Base-by-base conservation (phyloP, 164 flowering plant species). In the Magnolia kwangsiensis region DNA sequence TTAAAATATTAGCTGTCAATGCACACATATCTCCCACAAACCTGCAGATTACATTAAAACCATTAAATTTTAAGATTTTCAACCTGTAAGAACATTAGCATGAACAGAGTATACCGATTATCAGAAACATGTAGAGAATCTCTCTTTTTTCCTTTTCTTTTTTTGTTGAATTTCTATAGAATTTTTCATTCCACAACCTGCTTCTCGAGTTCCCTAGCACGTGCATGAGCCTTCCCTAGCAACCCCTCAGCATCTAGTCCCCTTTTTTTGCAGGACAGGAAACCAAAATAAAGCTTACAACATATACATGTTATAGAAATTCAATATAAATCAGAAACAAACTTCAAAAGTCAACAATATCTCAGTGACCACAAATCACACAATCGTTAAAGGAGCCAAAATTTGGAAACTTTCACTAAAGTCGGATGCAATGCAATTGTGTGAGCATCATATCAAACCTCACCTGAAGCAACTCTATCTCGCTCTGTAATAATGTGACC, bases 401-500 rank as follows among this genome's bases (percentile, higher is more conserved):
- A 8, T 51, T 1, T 51, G 59, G 16, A 9, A 51, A 51, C 10
- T 51, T 1, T 67, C 24, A 27, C 27, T 1, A 14, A 14, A 67
- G 19, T 23, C 11, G 23, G 31, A 9, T 7, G 24, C 13, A 67
- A 7, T 27, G 14, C 37, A 67, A 23, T 16, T 24, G 70, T 29
- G 13, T 14, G 18, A 1, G 49, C 27, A 45, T 8, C 3, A 24
- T 27, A 51, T 8, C 20, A 16, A 76, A 4, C 13, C 63, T 58
- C 21, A 88, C 96, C 89, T 88, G 87, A 16, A 85, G 79, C 8
- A 84, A 79, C 9, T 83, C 75, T 10, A 92, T 55, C 76, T 90
- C 89, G 61, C 75, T 83, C 76, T 86, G 83, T 82, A 94, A 80
- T 7, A 87, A 87, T 7, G 80, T 75, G 76, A 94, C 82, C 72